A percentile compares a stretch with the other conserved stretches of the same genome.
phyloP scores from a whole-genome alignment of 2,329 filamentous ascomycete genomes.

The Plectosphaerella cucumerina region DNA sequence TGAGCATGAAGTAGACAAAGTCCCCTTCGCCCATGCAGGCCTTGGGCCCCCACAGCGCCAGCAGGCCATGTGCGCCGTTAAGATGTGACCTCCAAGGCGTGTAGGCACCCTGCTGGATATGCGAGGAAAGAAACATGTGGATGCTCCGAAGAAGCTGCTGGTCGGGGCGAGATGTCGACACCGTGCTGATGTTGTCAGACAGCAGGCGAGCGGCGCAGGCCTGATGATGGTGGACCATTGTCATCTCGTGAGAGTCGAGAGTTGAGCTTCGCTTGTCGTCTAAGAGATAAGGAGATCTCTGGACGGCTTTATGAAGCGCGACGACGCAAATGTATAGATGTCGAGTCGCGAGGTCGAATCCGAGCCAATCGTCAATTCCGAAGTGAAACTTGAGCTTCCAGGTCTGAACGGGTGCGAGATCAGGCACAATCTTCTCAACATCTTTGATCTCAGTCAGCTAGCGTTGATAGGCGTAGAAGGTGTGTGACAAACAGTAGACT shows the following conservation, averaged over 20 bases:
- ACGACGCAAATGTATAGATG: conserved; percentile 2
- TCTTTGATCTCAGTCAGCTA: background rate
- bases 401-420: background rate
- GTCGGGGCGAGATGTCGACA: background rate
- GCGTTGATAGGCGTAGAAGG: too few relatives aligned
- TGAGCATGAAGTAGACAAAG: background rate
- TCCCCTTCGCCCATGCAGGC: background rate
- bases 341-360: background rate
- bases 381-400: background rate
- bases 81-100: background rate
- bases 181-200: background rate
- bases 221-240: background rate
- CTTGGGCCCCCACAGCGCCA: background rate
- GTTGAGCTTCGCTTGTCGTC: background rate
- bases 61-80: background rate
- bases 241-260: background rate
- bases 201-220: background rate
- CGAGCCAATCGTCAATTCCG: background rate
- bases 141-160: background rate
- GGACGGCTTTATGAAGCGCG: background rate
- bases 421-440: background rate
- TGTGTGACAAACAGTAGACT: background rate
- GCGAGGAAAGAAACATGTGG: background rate
- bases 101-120: conserved; percentile 1
- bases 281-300: background rate